Base-by-base conservation (phyloP, 768 basidiomycete species). In the Leucocoprinus birnbaumii region DNA sequence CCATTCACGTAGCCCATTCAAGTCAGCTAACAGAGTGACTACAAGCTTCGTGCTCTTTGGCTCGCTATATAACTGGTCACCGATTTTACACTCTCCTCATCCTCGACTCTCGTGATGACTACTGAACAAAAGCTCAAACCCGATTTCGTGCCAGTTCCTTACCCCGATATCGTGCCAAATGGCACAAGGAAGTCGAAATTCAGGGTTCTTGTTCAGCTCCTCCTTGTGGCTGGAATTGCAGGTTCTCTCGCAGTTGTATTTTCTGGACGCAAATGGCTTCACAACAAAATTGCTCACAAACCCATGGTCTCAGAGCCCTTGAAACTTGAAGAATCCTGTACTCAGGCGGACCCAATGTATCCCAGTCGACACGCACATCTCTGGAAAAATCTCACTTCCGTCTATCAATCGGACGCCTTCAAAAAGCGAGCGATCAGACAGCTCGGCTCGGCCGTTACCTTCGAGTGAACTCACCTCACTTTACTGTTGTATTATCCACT, bases 391-490 rank as follows among this genome's bases (percentile, higher is more conserved):
- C 6, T 77, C 48, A 67, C 65, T 48, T 61, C 63, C 16, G 62
- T 62, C 27, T 68, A 76, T 46, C 62, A 64, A 22, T 68, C 68
- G 9, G 63, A 71, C 0, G 62, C 60, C 13, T 83, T 80, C 66
- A 69, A 73, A 64, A 47, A 55, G 0, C 65, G 65, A 52, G 76
- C 79, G 0, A 63, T 80, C 22, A 66, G 75, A 43, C 79, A 76
- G 76, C 67, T 83, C 10, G 65, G 68, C n/a, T 77, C 76, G 22
- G 80, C 80, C 44, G 75, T 83, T 5, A 69, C 67, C 13, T 60
- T 79, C 48, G 72, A 73, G 77, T 80, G 51, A 63, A 74, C 63
- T 3, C 45, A 47, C 21, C 63, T 3, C 45, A 50, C 24, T 41
- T 0, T 47, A 10, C 26, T 37, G 11, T 21, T 10, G 18, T 41